Conservation (phyloP, 2,329 filamentous ascomycete species). For the Cryphonectria naterciae region DNA sequence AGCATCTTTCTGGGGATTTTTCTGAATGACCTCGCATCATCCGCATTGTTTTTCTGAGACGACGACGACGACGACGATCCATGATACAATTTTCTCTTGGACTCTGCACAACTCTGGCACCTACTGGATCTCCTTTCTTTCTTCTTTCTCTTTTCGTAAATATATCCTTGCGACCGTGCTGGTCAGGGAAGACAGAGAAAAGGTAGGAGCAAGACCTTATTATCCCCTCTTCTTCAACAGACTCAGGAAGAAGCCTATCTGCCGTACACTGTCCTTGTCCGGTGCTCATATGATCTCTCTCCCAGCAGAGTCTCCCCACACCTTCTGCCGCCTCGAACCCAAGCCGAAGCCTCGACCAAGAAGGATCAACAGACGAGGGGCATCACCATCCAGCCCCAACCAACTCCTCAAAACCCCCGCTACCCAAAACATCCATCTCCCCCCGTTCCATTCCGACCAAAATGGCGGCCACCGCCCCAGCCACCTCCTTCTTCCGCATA, state of each 20-base stretch:
- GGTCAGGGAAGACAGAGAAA: background rate
- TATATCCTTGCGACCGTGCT: background rate
- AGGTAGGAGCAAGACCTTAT: background rate
- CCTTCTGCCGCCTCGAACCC: background rate
- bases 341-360: background rate
- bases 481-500: conserved; percentile 85
- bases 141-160: background rate
- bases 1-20: background rate
- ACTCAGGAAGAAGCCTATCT: background rate
- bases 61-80: background rate
- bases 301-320: background rate
- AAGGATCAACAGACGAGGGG: background rate
- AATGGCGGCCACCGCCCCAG: conserved; percentile 14
- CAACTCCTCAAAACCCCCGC: too few relatives aligned
- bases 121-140: too few relatives aligned
- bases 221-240: background rate
- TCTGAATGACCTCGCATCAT: background rate
- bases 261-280: background rate
- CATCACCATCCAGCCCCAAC: background rate
- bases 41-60: background rate
- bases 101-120: too few relatives aligned
- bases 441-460: background rate
- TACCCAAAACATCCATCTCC: background rate
- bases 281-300: background rate
- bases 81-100: background rate